Evolutionary conservation across 169 alveolate species (phyloP).

Genomic region (Eimeria sp.): DNA sequence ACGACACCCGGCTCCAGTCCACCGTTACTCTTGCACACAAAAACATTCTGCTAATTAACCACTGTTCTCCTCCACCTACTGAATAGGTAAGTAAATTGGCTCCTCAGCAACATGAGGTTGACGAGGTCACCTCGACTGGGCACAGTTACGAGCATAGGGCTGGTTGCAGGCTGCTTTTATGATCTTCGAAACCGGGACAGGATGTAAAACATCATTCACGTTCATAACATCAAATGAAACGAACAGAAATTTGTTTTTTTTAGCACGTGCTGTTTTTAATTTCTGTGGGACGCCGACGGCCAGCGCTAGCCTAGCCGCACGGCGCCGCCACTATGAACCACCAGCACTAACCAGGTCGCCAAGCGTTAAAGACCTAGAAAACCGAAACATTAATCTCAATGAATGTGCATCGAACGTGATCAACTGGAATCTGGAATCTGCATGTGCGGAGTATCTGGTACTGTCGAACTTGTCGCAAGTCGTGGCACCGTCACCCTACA

Average conservation of each 20-base stretch:
- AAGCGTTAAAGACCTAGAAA: neutral
- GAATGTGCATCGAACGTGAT: neutral
- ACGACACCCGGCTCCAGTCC: neutral
- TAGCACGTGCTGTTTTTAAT: neutral
- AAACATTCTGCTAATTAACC: neutral
- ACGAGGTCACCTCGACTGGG: constrained; percentile 26
- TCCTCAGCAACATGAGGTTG: neutral
- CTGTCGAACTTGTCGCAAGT: neutral
- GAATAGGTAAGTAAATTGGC: neutral
- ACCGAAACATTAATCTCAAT: neutral
- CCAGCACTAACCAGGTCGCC: neutral
- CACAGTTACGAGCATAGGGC: constrained; percentile 19
- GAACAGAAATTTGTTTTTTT: neutral
- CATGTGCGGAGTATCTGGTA: neutral
- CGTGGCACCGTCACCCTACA: neutral
- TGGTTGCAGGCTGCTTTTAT: neutral
- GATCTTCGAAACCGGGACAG: neutral
- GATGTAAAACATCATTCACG: neutral
- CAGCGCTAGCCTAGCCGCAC: neutral
- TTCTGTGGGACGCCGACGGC: neutral
- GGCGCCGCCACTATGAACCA: neutral
- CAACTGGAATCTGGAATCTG: neutral
- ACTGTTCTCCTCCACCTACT: neutral
- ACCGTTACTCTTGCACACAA: neutral
- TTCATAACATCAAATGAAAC: neutral